phyloP scores from a whole-genome alignment of 257 asterid genomes.

The Fraxinus pennsylvanica region DNA sequence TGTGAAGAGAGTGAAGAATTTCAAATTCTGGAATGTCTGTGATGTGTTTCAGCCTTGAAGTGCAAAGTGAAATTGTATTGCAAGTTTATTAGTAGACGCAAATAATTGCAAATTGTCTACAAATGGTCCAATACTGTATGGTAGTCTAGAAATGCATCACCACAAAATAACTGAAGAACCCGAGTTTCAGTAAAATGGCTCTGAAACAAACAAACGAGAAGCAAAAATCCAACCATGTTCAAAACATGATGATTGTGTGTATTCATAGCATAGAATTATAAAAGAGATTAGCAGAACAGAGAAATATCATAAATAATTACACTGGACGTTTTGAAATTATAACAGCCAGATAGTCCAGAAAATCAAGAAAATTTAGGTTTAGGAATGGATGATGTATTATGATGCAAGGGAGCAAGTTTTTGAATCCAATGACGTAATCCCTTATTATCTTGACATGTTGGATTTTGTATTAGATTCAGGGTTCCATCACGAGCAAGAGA shows the following conservation, averaged over 20 bases:
- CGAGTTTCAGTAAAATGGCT: background rate
- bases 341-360: constrained; percentile 31
- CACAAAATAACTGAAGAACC: background rate
- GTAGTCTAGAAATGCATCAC: background rate
- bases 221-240: constrained; percentile 28
- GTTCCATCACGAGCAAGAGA: constrained; percentile 63
- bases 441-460: constrained; percentile 52
- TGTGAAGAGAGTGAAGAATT: background rate
- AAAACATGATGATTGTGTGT: constrained; percentile 33
- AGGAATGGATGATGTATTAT: constrained; percentile 37
- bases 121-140: background rate
- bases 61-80: no score
- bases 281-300: constrained; percentile 2
- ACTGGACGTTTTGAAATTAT: constrained; percentile 37
- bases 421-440: constrained; percentile 71
- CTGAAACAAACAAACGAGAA: background rate
- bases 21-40: no score
- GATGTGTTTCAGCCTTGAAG: no score
- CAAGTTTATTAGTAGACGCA: no score
- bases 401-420: constrained; percentile 53
- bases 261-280: constrained; percentile 3
- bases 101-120: background rate
- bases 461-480: constrained; percentile 47
- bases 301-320: constrained; percentile 38
- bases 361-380: constrained; percentile 59